A percentile compares a stretch with the other conserved stretches of the same genome.
phyloP scores from a whole-genome alignment of 1,284 basidiomycete species.

The Microbotryomycetes sp. region DNA sequence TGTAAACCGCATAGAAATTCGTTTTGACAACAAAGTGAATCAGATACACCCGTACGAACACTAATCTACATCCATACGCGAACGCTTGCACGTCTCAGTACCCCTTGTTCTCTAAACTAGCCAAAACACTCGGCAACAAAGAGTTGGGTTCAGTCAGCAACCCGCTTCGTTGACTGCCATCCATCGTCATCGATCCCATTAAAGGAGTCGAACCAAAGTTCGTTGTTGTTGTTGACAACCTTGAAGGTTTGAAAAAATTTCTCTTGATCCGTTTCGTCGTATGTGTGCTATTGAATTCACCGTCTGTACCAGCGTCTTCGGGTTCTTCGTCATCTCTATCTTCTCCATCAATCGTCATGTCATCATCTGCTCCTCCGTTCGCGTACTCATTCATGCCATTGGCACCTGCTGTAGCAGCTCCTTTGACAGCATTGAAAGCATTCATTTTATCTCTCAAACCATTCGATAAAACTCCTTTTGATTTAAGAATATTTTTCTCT shows the following conservation, averaged over 20 bases:
- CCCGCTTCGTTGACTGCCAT: background rate
- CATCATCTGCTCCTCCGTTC: slow-evolving; percentile 44
- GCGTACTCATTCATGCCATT: slow-evolving; percentile 40
- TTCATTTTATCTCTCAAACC: slow-evolving; percentile 5
- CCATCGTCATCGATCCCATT: background rate
- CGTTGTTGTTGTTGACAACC: background rate
- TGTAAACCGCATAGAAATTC: too few species aligned
- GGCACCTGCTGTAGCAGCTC: slow-evolving; percentile 1
- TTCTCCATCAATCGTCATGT: slow-evolving; percentile 52
- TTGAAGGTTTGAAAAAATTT: slow-evolving; percentile 13
- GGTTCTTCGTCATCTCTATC: slow-evolving; percentile 47
- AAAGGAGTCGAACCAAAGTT: too few species aligned
- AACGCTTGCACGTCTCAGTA: too few species aligned
- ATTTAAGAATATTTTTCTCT: background rate
- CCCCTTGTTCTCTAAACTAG: background rate
- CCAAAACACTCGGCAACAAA: background rate
- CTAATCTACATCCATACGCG: too few species aligned
- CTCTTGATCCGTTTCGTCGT: slow-evolving; percentile 9
- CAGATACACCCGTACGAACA: too few species aligned
- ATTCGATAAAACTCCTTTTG: background rate
- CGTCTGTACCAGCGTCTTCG: background rate
- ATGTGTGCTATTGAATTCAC: background rate
- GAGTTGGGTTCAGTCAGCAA: slow-evolving; percentile 3
- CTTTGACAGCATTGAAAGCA: slow-evolving; percentile 10
- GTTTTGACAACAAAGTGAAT: too few species aligned